Percentiles rank a stretch among this genome's conserved stretches.
These are phyloP conservation scores for Millerago galiae DNA, from an alignment of 805 yeast species.

Conservation along the genomic window DNA sequence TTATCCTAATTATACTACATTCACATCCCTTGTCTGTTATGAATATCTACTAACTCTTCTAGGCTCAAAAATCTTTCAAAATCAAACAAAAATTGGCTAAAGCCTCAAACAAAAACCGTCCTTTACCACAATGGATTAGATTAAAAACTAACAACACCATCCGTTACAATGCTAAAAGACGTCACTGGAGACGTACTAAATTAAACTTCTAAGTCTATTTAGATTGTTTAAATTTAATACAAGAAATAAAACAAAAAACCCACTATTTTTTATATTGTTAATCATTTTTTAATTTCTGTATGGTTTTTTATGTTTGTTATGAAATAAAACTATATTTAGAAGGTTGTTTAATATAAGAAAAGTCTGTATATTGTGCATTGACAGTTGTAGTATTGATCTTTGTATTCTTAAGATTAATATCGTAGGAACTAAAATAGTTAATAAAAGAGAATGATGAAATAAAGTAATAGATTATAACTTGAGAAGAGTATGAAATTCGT, in stretches of 20 bases:
- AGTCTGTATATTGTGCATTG: constrained; percentile 22
- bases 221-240: constrained; percentile 5
- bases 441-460: too few species aligned
- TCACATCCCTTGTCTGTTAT: not conserved
- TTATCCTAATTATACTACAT: too few species aligned
- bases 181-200: constrained; percentile 99
- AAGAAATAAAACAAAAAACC: constrained; percentile 5
- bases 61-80: constrained; percentile 94
- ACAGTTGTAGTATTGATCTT: not conserved
- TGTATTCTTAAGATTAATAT: too few species aligned
- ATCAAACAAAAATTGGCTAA: constrained; percentile 98
- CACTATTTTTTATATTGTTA: not conserved
- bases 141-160: constrained; percentile 95
- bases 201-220: constrained; percentile 68
- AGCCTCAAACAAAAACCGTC: constrained; percentile 99
- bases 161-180: constrained; percentile 99
- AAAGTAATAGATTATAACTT: too few species aligned
- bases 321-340: constrained; percentile 3
- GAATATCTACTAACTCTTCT: constrained; percentile 14
- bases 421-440: too few species aligned
- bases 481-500: too few species aligned
- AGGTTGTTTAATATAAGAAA: constrained; percentile 11
- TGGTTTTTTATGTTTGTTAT: constrained; percentile 2
- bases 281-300: not conserved
- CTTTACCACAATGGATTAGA: constrained; percentile 99